Evolutionary conservation across 441 rosid genomes (phyloP).

Genomic region (Arabidopsis lyrata): DNA sequence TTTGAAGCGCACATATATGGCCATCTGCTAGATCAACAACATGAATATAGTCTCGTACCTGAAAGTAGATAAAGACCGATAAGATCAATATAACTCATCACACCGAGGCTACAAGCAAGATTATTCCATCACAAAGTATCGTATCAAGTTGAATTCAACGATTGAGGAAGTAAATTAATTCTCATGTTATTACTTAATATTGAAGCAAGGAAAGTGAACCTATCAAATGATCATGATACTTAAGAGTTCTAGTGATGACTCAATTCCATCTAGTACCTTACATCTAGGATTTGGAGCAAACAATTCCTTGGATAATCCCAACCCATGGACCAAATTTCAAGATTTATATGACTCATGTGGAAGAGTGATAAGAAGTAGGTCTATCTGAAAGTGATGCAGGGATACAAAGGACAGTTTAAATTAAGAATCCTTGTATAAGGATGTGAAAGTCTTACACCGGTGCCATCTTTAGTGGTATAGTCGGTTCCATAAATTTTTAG

Average conservation of each 20-base stretch:
- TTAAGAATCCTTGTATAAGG: neutral
- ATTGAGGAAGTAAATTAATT: neutral
- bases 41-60: constrained; percentile 98
- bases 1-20: constrained; percentile 83
- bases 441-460: constrained; percentile 69
- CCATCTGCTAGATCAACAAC: constrained; percentile 95
- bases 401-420: neutral
- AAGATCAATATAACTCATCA: constrained; percentile 21
- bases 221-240: neutral
- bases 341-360: constrained; percentile 5
- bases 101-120: neutral
- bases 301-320: constrained; percentile 16
- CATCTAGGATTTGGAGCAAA: constrained; percentile 24
- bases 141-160: neutral
- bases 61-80: constrained; percentile 39
- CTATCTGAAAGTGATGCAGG: neutral
- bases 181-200: neutral
- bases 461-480: constrained; percentile 88
- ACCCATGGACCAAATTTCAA: constrained; percentile 7
- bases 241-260: constrained; percentile 9
- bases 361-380: neutral
- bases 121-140: constrained; percentile 7
- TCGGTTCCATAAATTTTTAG: constrained; percentile 84
- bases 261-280: constrained; percentile 4
- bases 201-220: constrained; percentile 9